Evolutionary conservation across 2,329 filamentous ascomycete species (phyloP), one percentile per base, ranked within the genome.

Genomic region (Graphiopsis chlorocephala): DNA sequence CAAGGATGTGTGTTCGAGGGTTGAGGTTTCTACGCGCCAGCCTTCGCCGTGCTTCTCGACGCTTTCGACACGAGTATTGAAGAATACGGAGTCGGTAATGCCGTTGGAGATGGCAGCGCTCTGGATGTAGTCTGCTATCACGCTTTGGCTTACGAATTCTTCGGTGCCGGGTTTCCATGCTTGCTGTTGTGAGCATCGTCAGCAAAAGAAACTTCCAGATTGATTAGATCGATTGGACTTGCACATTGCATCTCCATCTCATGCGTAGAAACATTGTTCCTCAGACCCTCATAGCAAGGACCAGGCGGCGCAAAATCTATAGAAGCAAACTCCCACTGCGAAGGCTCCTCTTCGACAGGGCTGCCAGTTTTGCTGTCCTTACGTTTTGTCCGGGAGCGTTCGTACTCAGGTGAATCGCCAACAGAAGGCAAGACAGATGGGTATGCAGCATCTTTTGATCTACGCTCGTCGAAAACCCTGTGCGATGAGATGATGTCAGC

Each of bases 51-150:
- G 71, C 70, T 89, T 90, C 1, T 69, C 66, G 0, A 84, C 70
- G 3, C 78, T 75, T 66, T 84, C 83, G 0, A 90, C 88, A n/a
- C 84, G 78, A 0, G 88, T 89, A 52, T 87, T 78, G 69, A 85
- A 89, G 0, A 77, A 71, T 0, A 85, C 86, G 10, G 80, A 71
- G 0, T 78, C 73, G 2, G 85, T 74, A 0, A 89, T 82, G 0
- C 82, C 83, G 1, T 82, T 80, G 1, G 79, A 75, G 0, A 68
- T 67, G 0, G 87, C 83, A 0, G 87, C 83, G n/a, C 83, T 80
- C 65, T 88, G 84, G 4, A 91, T 83, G 69, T 91, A 91, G 1
- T 82, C 76, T 35, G 83, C 82, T 10, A 90, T 76, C 0, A 83
- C 79, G 17, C 76, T 71, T 65, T 90, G 88, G 2, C 78, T 82